Evolutionary conservation across 371 early-diverging fungal species (phyloP).

Genomic region (Rhizopus microsporus): DNA sequence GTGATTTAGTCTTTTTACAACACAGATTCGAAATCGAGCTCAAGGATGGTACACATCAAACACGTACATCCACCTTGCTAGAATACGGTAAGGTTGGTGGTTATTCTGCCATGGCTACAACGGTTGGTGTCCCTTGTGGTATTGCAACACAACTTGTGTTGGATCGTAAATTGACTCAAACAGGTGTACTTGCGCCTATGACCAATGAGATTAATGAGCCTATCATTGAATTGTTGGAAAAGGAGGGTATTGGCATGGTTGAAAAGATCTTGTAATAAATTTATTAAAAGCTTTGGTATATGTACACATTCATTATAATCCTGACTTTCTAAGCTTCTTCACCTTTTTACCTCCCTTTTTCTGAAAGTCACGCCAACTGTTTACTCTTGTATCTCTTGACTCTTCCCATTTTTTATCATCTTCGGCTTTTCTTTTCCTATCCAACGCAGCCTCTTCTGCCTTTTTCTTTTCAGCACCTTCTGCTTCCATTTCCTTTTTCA

Average conservation of each 20-base stretch:
- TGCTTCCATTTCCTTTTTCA: constrained; percentile 72
- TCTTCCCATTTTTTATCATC: constrained; percentile 77
- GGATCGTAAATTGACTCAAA: constrained; percentile 74
- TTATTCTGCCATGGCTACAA: constrained; percentile 95
- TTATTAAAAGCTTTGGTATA: neutral
- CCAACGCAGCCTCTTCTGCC: constrained; percentile 54
- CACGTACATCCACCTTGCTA: constrained; percentile 88
- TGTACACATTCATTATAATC: neutral
- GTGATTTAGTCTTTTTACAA: constrained; percentile 97
- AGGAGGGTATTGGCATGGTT: constrained; percentile 86
- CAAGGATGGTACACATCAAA: constrained; percentile 76
- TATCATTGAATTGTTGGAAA: constrained; percentile 81
- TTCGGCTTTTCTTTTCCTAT: constrained; percentile 65
- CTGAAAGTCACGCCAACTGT: constrained; percentile 70
- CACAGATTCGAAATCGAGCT: constrained; percentile 93
- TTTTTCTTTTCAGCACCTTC: constrained; percentile 68
- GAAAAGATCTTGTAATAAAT: constrained; percentile 75
- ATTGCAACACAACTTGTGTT: constrained; percentile 92
- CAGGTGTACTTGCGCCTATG: constrained; percentile 96
- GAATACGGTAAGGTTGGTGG: constrained; percentile 91
- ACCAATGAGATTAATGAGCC: constrained; percentile 85
- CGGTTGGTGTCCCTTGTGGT: constrained; percentile 97
- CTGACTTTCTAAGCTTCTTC: constrained; percentile 8
- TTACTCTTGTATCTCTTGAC: constrained; percentile 67
- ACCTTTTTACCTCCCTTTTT: constrained; percentile 65